Conservation (phyloP, 2,329 filamentous ascomycete species). For the Helminthosporium solani region DNA sequence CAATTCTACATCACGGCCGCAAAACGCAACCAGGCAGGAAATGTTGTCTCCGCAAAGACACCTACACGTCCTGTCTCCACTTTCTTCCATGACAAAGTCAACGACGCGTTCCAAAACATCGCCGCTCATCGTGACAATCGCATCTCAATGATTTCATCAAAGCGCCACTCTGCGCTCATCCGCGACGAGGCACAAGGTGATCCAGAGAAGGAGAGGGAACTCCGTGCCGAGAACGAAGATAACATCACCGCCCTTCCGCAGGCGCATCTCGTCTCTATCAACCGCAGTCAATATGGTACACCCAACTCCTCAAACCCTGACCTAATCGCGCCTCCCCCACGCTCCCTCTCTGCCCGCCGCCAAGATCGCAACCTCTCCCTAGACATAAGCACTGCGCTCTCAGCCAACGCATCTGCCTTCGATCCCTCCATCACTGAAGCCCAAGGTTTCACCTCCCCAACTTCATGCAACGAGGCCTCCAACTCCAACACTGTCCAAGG, state of each 20-base stretch:
- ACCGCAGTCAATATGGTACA: slow-evolving; percentile 13
- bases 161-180: slow-evolving; percentile 79
- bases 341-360: slow-evolving; percentile 43
- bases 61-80: slow-evolving; percentile 65
- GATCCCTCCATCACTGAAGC: slow-evolving; percentile 47
- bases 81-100: slow-evolving; percentile 80
- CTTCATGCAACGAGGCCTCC: slow-evolving; percentile 3
- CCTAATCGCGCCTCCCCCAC: slow-evolving; percentile 27
- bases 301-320: slow-evolving; percentile 47
- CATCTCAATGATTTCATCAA: slow-evolving; percentile 45
- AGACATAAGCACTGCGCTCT: slow-evolving; percentile 45
- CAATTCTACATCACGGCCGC: slow-evolving; percentile 91
- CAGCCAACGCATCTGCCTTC: slow-evolving; percentile 30
- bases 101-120: slow-evolving; percentile 83
- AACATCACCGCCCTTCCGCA: slow-evolving; percentile 77
- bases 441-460: slow-evolving; percentile 4
- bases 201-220: slow-evolving; percentile 72
- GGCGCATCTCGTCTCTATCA: slow-evolving; percentile 42
- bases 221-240: slow-evolving; percentile 81
- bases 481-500: slow-evolving; percentile 22
- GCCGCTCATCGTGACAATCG: slow-evolving; percentile 75
- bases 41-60: slow-evolving; percentile 53
- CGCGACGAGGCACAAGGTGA: slow-evolving; percentile 79
- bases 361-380: slow-evolving; percentile 45
- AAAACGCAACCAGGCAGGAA: slow-evolving; percentile 56